Evolutionary conservation across 2,329 filamentous ascomycete genomes (phyloP), one percentile per base, ranked within the genome.

Genomic region (Pseudogymnoascus sp.): DNA sequence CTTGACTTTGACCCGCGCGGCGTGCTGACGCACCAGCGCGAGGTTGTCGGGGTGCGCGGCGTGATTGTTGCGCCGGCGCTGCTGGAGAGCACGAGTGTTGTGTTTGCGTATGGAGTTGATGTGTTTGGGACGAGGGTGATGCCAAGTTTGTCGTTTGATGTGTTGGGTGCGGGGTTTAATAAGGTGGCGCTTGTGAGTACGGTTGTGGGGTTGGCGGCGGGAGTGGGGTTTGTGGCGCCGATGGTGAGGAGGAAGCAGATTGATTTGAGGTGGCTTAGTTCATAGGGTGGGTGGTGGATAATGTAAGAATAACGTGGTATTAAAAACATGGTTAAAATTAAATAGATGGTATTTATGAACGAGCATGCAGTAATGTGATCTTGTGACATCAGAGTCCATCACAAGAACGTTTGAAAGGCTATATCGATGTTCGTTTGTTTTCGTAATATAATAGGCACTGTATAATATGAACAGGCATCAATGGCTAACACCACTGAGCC

Each of bases 111-210:
- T 69, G 94, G 94, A 3, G 73, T 91, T 12, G 94, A 99, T 72
- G 77, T 97, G 1, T 99, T 95, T 66, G 91, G 89, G 12, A 93
- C 91, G 1, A 80, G 91, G 59, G 83, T 95, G 9, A 84, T 88
- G n/a, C 94, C 94, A 0, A 96, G 91, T 73, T 85, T 89, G 67
- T 83, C 89, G 14, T 99, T 99, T 73, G 94, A 99, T 75, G 85
- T 97, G 41, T 77, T 99, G 14, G 94, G 91, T 64, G 94, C 91
- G 75, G 90, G 90, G 2, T 99, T 99, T 74, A 94, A 93, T 72
- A 97, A 96, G 78, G 71, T 91, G 61, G 89, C 91, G 67, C 83
- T 99, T 70, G 74, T 97, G 37, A 79, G 83, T 14, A 99, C 94
- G 0, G 91, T 99, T 37, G 78, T 88, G 39, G 93, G 90, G 16